Conservation (phyloP, 164 flowering plant genomes). For the Magnolia sinica region DNA sequence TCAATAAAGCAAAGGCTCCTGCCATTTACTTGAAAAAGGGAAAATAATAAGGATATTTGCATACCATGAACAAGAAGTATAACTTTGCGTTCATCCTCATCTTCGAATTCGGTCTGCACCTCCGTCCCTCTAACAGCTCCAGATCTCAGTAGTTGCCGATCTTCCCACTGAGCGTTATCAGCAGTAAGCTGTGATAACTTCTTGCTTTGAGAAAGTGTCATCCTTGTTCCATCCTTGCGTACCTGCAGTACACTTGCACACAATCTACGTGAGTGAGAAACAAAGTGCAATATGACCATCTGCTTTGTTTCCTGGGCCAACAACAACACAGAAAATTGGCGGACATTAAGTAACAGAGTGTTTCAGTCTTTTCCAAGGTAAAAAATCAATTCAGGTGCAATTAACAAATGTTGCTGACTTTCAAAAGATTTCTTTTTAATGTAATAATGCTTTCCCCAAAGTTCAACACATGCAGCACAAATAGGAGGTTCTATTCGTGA, state of each 20-base stretch:
- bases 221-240: slow-evolving; percentile 79
- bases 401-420: no score
- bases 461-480: no score
- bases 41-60: background rate
- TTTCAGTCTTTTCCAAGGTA: no score
- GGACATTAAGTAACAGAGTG: no score
- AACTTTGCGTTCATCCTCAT: slow-evolving; percentile 89
- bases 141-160: slow-evolving; percentile 88
- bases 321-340: background rate
- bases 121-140: slow-evolving; percentile 98
- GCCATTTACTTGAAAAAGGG: background rate
- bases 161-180: slow-evolving; percentile 99
- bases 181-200: slow-evolving; percentile 82
- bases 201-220: slow-evolving; percentile 94
- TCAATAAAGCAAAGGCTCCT: background rate
- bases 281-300: background rate
- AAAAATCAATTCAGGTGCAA: no score
- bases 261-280: background rate
- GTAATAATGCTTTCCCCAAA: no score
- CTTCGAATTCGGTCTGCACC: slow-evolving; percentile 95
- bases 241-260: slow-evolving; percentile 36
- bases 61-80: slow-evolving; percentile 97
- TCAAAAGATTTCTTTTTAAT: no score
- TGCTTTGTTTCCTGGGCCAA: background rate
- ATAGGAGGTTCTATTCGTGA: no score